Percentiles rank a stretch among this genome's conserved stretches.
phyloP scores from a whole-genome alignment of 441 rosid genomes.

The Dalechampia spathulata region DNA sequence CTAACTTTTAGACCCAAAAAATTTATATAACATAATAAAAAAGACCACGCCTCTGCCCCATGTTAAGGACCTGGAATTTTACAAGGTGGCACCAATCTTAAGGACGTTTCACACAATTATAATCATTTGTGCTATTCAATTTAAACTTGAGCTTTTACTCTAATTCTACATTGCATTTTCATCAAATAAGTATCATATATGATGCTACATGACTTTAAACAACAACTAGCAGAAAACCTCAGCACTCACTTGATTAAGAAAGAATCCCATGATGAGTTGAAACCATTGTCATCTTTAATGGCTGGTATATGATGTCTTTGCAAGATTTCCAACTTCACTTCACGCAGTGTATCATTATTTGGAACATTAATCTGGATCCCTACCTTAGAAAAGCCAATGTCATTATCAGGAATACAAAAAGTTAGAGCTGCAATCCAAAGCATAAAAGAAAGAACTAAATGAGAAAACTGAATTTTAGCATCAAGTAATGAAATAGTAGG shows the following conservation, averaged over 20 bases:
- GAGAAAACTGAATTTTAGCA: not conserved
- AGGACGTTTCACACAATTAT: not conserved
- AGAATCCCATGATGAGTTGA: conserved; percentile 31
- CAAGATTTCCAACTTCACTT: conserved; percentile 51
- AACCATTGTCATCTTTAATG: conserved; percentile 31
- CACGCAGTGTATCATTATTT: conserved; percentile 36
- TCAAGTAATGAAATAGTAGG: not conserved
- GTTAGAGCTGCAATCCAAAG: not conserved
- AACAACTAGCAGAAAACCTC: conserved; percentile 3
- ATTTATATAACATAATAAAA: no score
- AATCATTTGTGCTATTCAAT: not conserved
- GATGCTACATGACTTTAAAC: not conserved
- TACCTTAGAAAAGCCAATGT: conserved; percentile 39
- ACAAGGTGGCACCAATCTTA: not conserved
- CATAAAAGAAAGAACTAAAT: not conserved
- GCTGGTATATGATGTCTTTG: conserved; percentile 34
- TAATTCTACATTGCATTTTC: not conserved
- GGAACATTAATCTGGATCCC: conserved; percentile 44
- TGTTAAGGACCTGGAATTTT: not conserved
- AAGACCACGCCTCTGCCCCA: no score
- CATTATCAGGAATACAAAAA: conserved; percentile 8
- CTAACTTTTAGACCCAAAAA: no score
- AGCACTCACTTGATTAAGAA: conserved; percentile 67
- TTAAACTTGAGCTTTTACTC: not conserved
- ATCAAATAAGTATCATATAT: not conserved